phyloP scores from a whole-genome alignment of 2,329 filamentous ascomycete genomes.

The Apiospora marii region DNA sequence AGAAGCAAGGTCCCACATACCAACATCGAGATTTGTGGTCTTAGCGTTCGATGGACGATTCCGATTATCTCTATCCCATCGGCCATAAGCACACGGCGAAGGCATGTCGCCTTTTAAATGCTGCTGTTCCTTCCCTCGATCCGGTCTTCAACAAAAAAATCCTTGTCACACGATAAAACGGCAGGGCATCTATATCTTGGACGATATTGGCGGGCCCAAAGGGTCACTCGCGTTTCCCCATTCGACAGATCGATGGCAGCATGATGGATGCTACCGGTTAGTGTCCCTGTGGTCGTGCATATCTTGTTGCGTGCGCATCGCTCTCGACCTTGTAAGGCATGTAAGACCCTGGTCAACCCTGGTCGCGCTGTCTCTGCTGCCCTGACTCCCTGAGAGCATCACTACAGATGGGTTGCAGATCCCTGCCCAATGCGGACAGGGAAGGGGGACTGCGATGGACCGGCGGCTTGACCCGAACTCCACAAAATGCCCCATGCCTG shows the following conservation, averaged over 20 bases:
- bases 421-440: not conserved
- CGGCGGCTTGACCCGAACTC: constrained; percentile 20
- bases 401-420: constrained; percentile 1
- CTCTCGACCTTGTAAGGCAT: not conserved
- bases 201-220: not conserved
- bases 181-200: not conserved
- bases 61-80: not conserved
- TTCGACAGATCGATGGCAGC: constrained; percentile 19
- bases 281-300: constrained; percentile 4
- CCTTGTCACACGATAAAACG: constrained; percentile 2
- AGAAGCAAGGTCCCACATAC: not conserved
- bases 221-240: not conserved
- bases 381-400: not conserved
- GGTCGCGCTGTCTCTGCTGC: constrained; percentile 1
- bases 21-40: constrained; percentile 4
- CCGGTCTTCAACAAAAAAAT: not conserved
- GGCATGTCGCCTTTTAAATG: not conserved
- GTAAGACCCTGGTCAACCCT: not conserved
- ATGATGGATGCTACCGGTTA: constrained; percentile 16
- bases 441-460: not conserved
- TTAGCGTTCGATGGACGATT: not conserved
- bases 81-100: not conserved
- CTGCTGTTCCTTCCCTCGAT: not conserved
- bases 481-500: constrained; percentile 7
- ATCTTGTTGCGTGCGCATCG: not conserved